Evolutionary conservation across 495 filamentous ascomycete species (phyloP), one percentile per base, ranked within the genome.

Genomic region (Talaromyces borbonicus): DNA sequence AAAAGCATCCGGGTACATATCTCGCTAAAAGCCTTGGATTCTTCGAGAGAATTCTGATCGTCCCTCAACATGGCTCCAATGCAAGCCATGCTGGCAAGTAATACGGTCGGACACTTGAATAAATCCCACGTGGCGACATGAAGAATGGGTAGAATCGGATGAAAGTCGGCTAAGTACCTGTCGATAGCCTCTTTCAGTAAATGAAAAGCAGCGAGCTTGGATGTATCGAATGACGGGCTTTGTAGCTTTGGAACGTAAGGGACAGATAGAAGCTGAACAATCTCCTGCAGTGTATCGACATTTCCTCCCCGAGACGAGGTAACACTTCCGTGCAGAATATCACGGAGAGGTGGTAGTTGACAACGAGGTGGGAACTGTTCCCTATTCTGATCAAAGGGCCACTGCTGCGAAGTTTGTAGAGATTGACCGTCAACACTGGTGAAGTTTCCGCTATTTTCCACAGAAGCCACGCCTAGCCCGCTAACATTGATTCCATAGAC

Each of bases 51-150:
- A 12, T 32, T 29, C 7, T 27, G 14, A 44, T 44, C 42, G 5
- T 44, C 42, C 29, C 15, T 16, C 11, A 44, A 14, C 42, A 44
- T 44, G 11, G 61, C 51, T 0, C 63, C 63, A 2, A 53, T 30
- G 0, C 61, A 59, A 23, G 50, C 50, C 53, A 62, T 58, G 15
- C 52, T 55, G 9, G 62, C 38, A 11, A 58, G 23, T 0, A 60
- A 15, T 15, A 60, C 57, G 6, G 51, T 36, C 2, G 52, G 47
- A 33, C 29, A 52, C 3, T 59, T 22, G 2, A 53, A 47, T 2
- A 52, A 30, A 1, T 25, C 48, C 32, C 63, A 62, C 5, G 63
- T 58, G 8, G 59, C 51, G 1, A 52, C 30, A 15, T 66, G 63
- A 9, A 62, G 35, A 11, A 64, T 45, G 2, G 59, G 56, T 7